phyloP scores from a whole-genome alignment of 352 stramenopile species.

The Phytophthora macrochlamydospora region DNA sequence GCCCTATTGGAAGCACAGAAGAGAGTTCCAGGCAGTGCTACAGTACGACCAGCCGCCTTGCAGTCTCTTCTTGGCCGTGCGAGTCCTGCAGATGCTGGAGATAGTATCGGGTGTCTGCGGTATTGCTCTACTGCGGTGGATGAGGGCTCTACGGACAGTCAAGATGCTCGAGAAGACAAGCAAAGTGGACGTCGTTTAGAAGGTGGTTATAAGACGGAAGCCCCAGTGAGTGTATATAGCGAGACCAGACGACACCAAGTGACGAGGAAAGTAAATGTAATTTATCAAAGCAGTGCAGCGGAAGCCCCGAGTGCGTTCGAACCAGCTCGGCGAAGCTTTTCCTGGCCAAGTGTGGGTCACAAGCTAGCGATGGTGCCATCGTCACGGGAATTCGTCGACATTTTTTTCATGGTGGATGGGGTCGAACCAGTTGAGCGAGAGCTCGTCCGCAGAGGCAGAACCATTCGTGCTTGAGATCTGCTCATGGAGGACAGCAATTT shows the following conservation, averaged over 20 bases:
- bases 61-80: conserved; percentile 24
- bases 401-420: neutral
- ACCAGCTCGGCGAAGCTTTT: neutral
- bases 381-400: neutral
- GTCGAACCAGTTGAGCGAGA: neutral
- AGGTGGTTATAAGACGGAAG: too few relatives aligned
- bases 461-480: neutral
- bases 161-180: conserved; percentile 7
- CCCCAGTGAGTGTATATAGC: conserved; percentile 20
- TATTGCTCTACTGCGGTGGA: conserved; percentile 27
- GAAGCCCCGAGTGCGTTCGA: neutral
- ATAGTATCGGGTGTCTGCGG: conserved; percentile 26
- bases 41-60: conserved; percentile 21
- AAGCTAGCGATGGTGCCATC: neutral
- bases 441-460: neutral
- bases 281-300: conserved; percentile 25
- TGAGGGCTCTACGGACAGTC: conserved; percentile 9
- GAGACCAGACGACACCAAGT: conserved; percentile 6
- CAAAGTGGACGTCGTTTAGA: conserved; percentile 25
- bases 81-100: conserved; percentile 35
- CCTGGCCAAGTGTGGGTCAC: neutral
- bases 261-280: conserved; percentile 31
- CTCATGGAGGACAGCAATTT: neutral
- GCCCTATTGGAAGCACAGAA: conserved; percentile 42
- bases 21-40: conserved; percentile 35